Conservation (phyloP, 2,329 filamentous ascomycete genomes). For the Cladosporium cucumerinum region DNA sequence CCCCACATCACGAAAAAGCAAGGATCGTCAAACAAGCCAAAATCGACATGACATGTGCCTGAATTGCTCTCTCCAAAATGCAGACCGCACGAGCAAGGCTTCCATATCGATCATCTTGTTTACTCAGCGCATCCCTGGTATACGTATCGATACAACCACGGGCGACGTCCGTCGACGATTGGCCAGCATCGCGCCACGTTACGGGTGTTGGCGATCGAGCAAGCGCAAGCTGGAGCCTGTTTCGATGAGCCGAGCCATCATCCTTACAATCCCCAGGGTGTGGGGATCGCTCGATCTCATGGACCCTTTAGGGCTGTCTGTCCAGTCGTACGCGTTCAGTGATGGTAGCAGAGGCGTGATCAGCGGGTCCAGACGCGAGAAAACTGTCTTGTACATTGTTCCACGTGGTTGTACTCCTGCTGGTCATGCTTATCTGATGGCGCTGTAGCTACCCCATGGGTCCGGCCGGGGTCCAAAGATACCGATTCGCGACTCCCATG, state of each 20-base stretch:
- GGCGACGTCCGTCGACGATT: neutral
- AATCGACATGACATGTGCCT: neutral
- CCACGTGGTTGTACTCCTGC: neutral
- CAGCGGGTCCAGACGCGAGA: neutral
- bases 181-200: neutral
- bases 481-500: neutral
- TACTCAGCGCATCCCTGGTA: neutral
- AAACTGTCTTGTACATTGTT: neutral
- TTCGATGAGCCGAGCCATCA: slow-evolving; percentile 22
- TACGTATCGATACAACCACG: neutral
- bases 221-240: slow-evolving; percentile 18
- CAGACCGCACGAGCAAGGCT: neutral
- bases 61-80: neutral
- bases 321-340: neutral
- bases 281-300: neutral
- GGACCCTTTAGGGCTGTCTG: neutral
- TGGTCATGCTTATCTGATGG: neutral
- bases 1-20: neutral
- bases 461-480: neutral
- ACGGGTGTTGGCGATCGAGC: neutral
- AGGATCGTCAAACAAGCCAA: neutral
- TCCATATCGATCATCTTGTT: neutral
- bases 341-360: neutral
- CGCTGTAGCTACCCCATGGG: neutral
- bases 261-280: neutral